These are phyloP conservation scores for Wolfiporia cocos DNA, from an alignment of 1,284 basidiomycete species.

Conservation along the genomic window DNA sequence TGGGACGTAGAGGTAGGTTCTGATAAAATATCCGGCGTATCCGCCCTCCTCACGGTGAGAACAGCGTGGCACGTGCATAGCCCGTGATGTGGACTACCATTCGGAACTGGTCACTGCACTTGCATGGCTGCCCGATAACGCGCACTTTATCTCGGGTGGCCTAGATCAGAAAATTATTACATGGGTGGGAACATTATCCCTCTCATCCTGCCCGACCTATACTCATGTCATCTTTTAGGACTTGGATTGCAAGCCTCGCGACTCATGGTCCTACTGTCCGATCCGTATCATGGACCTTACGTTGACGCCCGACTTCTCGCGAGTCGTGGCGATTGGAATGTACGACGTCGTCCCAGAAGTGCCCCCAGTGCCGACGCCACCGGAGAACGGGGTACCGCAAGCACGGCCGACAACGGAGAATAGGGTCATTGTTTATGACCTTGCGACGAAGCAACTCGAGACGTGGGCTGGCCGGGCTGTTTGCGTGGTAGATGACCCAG, in stretches of 20 bases:
- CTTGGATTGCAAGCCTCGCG: no score
- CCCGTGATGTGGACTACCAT: constrained; percentile 67
- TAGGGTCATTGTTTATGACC: constrained; percentile 72
- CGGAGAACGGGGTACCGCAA: constrained; percentile 27
- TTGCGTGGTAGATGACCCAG: no score
- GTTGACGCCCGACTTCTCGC: constrained; percentile 80
- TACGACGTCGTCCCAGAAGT: constrained; percentile 31
- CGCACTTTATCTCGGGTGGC: constrained; percentile 86
- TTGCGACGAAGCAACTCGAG: constrained; percentile 57
- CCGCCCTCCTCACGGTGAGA: constrained; percentile 2
- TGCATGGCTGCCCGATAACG: constrained; percentile 84
- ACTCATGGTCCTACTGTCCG: constrained; percentile 66
- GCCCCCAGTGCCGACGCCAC: constrained; percentile 28
- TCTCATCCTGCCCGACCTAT: constrained; percentile 6
- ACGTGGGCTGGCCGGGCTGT: no score
- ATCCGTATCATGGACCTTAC: constrained; percentile 87
- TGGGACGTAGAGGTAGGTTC: constrained; percentile 78
- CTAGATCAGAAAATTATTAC: constrained; percentile 85
- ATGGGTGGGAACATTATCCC: constrained; percentile 62
- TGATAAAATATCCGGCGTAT: not conserved
- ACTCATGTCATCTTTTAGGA: no score
- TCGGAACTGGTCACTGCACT: constrained; percentile 83
- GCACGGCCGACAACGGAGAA: constrained; percentile 42
- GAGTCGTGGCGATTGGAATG: constrained; percentile 81
- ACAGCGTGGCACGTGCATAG: constrained; percentile 66